Base-by-base conservation (phyloP, 2,329 filamentous ascomycete species). In the Aureobasidium leucospermi region DNA sequence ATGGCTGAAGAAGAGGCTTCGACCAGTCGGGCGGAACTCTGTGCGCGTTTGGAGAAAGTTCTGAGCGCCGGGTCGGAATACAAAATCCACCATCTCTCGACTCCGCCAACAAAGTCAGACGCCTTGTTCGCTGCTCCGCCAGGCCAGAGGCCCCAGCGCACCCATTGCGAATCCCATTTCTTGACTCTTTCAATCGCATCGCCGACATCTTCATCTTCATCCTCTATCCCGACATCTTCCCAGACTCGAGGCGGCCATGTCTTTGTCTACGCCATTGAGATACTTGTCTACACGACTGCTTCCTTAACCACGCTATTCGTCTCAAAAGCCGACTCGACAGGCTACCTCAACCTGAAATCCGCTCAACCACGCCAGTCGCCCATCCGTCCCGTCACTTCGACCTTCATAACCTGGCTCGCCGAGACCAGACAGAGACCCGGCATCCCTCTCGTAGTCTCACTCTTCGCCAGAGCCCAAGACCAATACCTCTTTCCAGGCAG, bases 401-500 rank as follows among this genome's bases (percentile, higher is more conserved):
- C 85, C 0, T 96, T 97, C 65, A 73, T 99, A 23, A 78, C 82
- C 10, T 89, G 88, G 74, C 79, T 99, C 0, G 80, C 94, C 29
- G 81, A 84, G 46, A 79, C 84, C 53, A 81, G 86, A 51, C 81
- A 84, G 63, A 81, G 89, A 43, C 78, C 79, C 32, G 82, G 81
- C 47, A 82, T 85, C 49, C 86, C 85, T 66, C 81, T 90, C 39
- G 83, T 96, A 11, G 79, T 99, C 31, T 96, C 90, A 58, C 81
- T 99, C 3, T 99, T 99, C 70, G 95, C 94, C 0, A 83, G 94
- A 61, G 86, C 94, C 0, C 94, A 97, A 70, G 85, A 87, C 55
- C 94, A 97, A 69, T 99, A 99, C 67, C 81, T 99, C 13, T 99
- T 97, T 70, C 92, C 94, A 0, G 90, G 90, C 0, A 97, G 93